Evolutionary conservation across 129 eudicot species (phyloP), one percentile per base, ranked within the genome.

Genomic region (Solidago caesia): DNA sequence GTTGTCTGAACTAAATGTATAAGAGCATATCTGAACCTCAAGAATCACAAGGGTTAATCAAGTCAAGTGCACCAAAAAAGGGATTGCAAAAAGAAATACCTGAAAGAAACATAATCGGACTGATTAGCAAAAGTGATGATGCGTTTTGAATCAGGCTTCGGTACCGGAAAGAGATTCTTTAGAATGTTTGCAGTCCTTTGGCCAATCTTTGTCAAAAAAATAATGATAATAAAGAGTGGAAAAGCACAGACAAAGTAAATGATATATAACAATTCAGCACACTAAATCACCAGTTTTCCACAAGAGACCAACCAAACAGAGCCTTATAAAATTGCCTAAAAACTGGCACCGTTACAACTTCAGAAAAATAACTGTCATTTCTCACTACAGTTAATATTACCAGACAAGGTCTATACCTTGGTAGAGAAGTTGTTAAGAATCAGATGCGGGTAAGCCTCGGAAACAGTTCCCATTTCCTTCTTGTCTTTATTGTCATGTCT

Each of bases 401-500:
- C 15, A 43, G 6, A 43, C 56, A 33, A 21, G 4, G 53, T 52
- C 7, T n/a, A 52, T 75, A 91, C 99, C 96, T 91, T 89, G 8
- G 96, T 78, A 5, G 94, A 79, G 68, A 95, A 91, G 82, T 88
- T 91, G 73, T 91, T 74, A 10, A 95, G 80, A 75, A 95, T 91
- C 77, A 95, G 85, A 87, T 91, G 99, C 16, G 99, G 99, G 80
- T 91, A 88, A 57, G 95, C 97, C 86, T 88, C 88, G 0, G 99
- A 90, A 87, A 95, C 89, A 0, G 97, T 95, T 79, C 97, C 97
- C 79, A 95, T 84, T 70, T 94, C 85, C 53, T 88, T 86, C 75
- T 87, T 94, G 84, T 95, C 99, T 84, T 95, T 95, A 71, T 89
- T 85, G 80, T 95, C 99, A 68, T 95, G 99, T 81, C 99, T 87